Conservation (phyloP, 1,284 basidiomycete species). For the Fistulinella staudtii region DNA sequence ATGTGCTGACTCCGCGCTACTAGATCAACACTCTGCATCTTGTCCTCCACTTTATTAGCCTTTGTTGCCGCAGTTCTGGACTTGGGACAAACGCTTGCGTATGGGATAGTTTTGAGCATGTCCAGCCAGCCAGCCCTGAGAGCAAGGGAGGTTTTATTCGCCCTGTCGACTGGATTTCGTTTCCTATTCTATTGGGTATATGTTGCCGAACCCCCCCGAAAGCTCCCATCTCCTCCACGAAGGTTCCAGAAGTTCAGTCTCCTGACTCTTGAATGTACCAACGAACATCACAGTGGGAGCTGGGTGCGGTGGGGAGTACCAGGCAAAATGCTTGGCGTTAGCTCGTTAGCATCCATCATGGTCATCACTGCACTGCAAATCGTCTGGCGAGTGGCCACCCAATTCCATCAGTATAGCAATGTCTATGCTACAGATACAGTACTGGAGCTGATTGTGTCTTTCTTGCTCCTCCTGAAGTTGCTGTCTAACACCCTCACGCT, state of each 20-base stretch:
- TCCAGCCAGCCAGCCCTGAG: constrained; percentile 39
- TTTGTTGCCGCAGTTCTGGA: constrained; percentile 66
- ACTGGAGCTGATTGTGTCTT: constrained; percentile 55
- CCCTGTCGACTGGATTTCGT: constrained; percentile 54
- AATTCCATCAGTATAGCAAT: constrained; percentile 41
- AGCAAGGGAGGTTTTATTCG: constrained; percentile 56
- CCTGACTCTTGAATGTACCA: constrained; percentile 16
- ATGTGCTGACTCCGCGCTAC: constrained; percentile 4
- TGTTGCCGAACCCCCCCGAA: constrained; percentile 52
- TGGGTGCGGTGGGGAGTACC: constrained; percentile 62
- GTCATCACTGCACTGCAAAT: constrained; percentile 54
- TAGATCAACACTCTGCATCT: constrained; percentile 54
- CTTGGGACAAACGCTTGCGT: constrained; percentile 51
- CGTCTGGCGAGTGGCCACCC: constrained; percentile 53
- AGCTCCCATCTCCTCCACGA: constrained; percentile 31
- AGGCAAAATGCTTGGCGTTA: constrained; percentile 51
- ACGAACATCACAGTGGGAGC: constrained; percentile 47
- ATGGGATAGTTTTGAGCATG: constrained; percentile 31
- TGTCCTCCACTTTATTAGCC: constrained; percentile 51
- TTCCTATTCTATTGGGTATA: constrained; percentile 68
- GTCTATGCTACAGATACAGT: constrained; percentile 57
- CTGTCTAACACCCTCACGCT: constrained; percentile 50
- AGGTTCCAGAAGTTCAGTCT: constrained; percentile 17
- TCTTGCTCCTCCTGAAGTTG: constrained; percentile 60
- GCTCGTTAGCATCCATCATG: constrained; percentile 42